phyloP scores from a whole-genome alignment of 495 filamentous ascomycete species.

The Penicillium goetzii region DNA sequence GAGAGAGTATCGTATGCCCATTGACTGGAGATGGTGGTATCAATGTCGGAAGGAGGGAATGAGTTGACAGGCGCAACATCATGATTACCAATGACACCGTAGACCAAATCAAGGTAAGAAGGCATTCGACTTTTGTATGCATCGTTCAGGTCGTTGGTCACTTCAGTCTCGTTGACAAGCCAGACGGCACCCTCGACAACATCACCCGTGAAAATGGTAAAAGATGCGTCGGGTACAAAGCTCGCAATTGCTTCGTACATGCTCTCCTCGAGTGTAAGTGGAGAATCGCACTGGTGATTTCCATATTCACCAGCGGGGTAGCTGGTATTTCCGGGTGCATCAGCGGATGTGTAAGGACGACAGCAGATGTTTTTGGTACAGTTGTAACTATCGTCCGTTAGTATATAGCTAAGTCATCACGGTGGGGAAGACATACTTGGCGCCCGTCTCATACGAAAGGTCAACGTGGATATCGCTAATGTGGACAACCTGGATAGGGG shows the following conservation, averaged over 20 bases:
- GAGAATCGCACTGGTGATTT: constrained; percentile 54
- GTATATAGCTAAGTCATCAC: background rate
- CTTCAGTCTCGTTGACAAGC: constrained; percentile 40
- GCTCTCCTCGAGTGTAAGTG: constrained; percentile 54
- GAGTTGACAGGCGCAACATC: constrained; percentile 57
- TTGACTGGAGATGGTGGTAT: constrained; percentile 42
- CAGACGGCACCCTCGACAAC: constrained; percentile 34
- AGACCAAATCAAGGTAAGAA: constrained; percentile 45
- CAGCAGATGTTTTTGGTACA: constrained; percentile 62
- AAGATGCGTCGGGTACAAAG: constrained; percentile 24
- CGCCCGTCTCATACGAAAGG: constrained; percentile 50
- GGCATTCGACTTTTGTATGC: constrained; percentile 41
- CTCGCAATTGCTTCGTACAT: constrained; percentile 52
- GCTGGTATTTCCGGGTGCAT: constrained; percentile 45
- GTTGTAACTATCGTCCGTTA: constrained; percentile 32
- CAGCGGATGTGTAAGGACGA: constrained; percentile 48
- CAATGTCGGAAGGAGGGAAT: constrained; percentile 45
- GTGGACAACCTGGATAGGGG: constrained; percentile 54
- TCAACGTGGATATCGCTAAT: constrained; percentile 61
- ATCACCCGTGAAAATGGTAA: constrained; percentile 36
- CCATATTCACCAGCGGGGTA: constrained; percentile 52
- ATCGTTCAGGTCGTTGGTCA: constrained; percentile 45
- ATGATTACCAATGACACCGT: constrained; percentile 57
- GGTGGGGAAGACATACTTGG: constrained; percentile 28
- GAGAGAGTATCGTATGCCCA: constrained; percentile 57